Conservation (phyloP, 2,329 filamentous ascomycete species). For the Penicillium polonicum region DNA sequence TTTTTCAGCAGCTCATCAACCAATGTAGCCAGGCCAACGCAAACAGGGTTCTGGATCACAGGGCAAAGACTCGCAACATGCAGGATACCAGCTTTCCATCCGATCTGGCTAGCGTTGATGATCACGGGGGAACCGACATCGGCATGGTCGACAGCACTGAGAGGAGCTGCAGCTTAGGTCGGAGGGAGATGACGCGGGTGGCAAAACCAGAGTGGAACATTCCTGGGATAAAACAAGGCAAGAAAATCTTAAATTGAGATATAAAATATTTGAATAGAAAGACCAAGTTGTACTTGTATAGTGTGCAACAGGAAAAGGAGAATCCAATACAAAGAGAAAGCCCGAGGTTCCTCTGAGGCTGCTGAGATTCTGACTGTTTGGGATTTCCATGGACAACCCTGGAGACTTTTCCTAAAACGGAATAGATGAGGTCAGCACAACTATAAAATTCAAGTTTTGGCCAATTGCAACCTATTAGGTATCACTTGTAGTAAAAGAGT, state of each 20-base stretch:
- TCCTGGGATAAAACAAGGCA: not conserved
- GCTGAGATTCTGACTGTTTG: not conserved
- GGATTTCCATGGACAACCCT: not conserved
- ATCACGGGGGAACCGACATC: slow-evolving; percentile 7
- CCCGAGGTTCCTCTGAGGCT: not conserved
- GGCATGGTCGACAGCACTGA: slow-evolving; percentile 15
- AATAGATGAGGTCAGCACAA: slow-evolving; percentile 6
- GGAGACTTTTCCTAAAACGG: not conserved
- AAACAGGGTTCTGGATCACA: not conserved
- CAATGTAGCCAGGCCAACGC: slow-evolving; percentile 3
- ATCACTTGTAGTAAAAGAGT: not conserved
- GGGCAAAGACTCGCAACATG: not conserved
- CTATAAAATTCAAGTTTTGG: not conserved
- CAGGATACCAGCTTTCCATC: slow-evolving; percentile 4
- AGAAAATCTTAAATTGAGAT: not conserved
- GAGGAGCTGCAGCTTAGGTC: slow-evolving; percentile 13
- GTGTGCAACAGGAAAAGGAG: not conserved
- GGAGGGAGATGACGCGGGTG: slow-evolving; percentile 23
- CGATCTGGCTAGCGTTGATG: slow-evolving; percentile 9
- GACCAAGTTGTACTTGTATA: not conserved
- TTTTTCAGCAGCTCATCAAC: slow-evolving; percentile 5
- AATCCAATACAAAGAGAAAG: not conserved
- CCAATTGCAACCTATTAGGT: not conserved
- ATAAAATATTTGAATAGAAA: not conserved
- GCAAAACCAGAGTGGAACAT: slow-evolving; percentile 21